Base-by-base conservation (phyloP, 805 yeast species). In the Metschnikowia henanensis region DNA sequence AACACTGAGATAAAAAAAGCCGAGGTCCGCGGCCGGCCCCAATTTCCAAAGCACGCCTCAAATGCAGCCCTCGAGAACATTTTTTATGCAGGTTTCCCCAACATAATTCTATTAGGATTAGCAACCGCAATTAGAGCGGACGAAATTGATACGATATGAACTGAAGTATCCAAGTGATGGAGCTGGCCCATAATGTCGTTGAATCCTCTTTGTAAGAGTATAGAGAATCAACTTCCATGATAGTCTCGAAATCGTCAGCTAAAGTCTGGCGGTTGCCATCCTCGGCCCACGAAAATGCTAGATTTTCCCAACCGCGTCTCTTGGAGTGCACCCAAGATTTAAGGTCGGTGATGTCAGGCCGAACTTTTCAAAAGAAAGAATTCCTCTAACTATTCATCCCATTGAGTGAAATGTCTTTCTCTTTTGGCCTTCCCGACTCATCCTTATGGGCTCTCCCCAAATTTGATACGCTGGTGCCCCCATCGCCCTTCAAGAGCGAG, bases 361-460 rank as follows among this genome's bases (percentile, higher is more conserved):
- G n/a, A n/a, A n/a, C n/a, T n/a, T n/a, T n/a, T n/a, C n/a, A n/a
- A n/a, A n/a, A n/a, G n/a, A n/a, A n/a, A n/a, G n/a, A n/a, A n/a
- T n/a, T n/a, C n/a, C n/a, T n/a, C n/a, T n/a, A n/a, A n/a, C n/a
- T n/a, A n/a, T n/a, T n/a, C n/a, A n/a, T n/a, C n/a, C n/a, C n/a
- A n/a, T 16, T 12, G 21, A 12, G 19, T 30, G 35, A 31, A 30
- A 52, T 52, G 56, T 48, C 56, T 19, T 47, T 50, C 28, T 45
- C 53, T 7, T 60, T 71, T 46, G 73, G 73, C 6, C 56, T 63
- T 21, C 75, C 75, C 3, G 56, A 61, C 22, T 37, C 59, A 6
- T 54, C 61, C 15, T 55, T 66, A n/a, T 64, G 66, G 59, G 47
- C 51, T 16, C 48, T 68, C 16, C 69, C 72, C 26, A 58, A 47